These are phyloP conservation scores for Letharia lupina DNA, from an alignment of 495 filamentous ascomycete genomes.

Conservation along the genomic window DNA sequence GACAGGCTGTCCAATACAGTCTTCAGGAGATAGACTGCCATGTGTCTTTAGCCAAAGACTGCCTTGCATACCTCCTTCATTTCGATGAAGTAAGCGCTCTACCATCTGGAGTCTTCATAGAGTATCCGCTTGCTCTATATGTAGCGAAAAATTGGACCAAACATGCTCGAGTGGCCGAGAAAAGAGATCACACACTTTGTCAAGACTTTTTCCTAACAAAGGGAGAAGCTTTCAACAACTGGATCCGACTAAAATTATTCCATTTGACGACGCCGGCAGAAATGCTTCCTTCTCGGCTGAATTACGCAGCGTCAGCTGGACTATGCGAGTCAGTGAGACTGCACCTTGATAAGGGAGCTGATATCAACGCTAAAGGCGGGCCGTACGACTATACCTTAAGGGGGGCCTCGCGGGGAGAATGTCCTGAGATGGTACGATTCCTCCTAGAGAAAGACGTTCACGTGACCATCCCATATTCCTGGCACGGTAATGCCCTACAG, in stretches of 20 bases:
- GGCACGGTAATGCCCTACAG: neutral
- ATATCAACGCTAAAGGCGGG: no score
- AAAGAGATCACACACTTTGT: neutral
- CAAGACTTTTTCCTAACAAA: constrained; percentile 2
- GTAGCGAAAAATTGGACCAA: constrained; percentile 20
- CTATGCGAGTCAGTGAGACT: constrained; percentile 18
- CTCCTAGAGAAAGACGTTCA: constrained; percentile 26
- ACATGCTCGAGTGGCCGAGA: constrained; percentile 22
- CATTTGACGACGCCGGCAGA: no score
- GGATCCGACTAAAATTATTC: neutral
- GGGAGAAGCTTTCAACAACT: constrained; percentile 6
- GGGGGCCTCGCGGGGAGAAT: neutral
- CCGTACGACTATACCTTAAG: neutral
- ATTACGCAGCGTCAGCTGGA: constrained; percentile 21
- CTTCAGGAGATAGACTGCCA: constrained; percentile 22
- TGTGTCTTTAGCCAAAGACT: constrained; percentile 20
- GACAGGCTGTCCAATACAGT: neutral
- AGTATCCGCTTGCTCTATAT: constrained; percentile 26
- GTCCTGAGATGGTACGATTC: constrained; percentile 14
- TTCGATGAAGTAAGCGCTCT: constrained; percentile 13
- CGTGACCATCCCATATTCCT: no score
- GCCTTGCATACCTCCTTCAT: constrained; percentile 22
- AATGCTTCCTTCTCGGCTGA: constrained; percentile 14
- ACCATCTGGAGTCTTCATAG: constrained; percentile 7
- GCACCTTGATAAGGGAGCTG: constrained; percentile 10